A percentile compares a stretch with the other conserved stretches of the same genome.
Evolutionary conservation across 352 stramenopile species (phyloP).

Genomic region (Phytophthora cactorum): DNA sequence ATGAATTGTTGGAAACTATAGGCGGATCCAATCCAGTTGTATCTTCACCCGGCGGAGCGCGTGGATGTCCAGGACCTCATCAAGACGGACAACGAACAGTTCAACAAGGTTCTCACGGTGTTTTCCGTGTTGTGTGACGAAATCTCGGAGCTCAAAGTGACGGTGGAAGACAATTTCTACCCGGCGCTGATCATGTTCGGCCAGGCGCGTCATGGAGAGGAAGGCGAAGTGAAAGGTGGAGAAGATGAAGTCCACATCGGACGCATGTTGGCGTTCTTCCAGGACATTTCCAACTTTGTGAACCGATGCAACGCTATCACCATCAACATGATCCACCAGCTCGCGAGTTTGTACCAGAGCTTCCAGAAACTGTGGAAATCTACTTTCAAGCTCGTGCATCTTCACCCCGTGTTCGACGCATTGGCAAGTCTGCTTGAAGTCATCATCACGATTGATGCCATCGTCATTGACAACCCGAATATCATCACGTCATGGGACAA

Average conservation of each 20-base stretch:
- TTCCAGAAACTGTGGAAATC: slow-evolving; percentile 91
- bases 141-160: slow-evolving; percentile 90
- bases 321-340: slow-evolving; percentile 92
- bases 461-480: slow-evolving; percentile 88
- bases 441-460: slow-evolving; percentile 91
- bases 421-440: slow-evolving; percentile 82
- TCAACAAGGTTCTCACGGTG: slow-evolving; percentile 91
- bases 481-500: slow-evolving; percentile 90
- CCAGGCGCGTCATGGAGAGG: slow-evolving; percentile 71
- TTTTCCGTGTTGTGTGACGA: slow-evolving; percentile 92
- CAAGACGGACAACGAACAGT: slow-evolving; percentile 90
- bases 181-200: slow-evolving; percentile 91
- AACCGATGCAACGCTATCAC: slow-evolving; percentile 89
- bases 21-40: slow-evolving; percentile 86
- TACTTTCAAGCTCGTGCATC: slow-evolving; percentile 87
- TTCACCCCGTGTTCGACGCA: slow-evolving; percentile 82
- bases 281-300: slow-evolving; percentile 92
- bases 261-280: slow-evolving; percentile 89
- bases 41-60: slow-evolving; percentile 82
- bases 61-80: slow-evolving; percentile 90
- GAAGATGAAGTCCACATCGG: slow-evolving; percentile 88
- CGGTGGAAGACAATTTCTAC: slow-evolving; percentile 91
- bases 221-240: slow-evolving; percentile 70
- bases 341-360: slow-evolving; percentile 87
- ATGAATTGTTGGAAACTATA: slow-evolving; percentile 21